A percentile compares a stretch with the other conserved stretches of the same genome.
These are phyloP conservation scores for Leptosphaerulina australis DNA, from an alignment of 2,329 filamentous ascomycete species.

Conservation along the genomic window DNA sequence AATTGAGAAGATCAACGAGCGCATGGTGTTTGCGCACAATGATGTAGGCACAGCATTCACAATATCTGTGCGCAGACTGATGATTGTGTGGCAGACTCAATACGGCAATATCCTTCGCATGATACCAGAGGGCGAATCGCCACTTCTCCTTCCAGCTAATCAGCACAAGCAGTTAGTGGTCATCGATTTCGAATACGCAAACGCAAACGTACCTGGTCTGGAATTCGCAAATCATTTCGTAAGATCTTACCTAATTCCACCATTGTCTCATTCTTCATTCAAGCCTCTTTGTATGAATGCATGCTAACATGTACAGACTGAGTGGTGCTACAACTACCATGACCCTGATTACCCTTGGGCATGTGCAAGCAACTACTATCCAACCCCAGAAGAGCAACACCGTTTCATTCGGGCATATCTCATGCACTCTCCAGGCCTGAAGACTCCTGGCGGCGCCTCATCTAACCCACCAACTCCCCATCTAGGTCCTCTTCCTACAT, in stretches of 20 bases:
- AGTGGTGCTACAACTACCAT: conserved; percentile 99
- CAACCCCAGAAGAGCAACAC: conserved; percentile 77
- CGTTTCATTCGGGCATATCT: conserved; percentile 88
- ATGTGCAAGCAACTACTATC: conserved; percentile 74
- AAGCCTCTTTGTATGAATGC: background rate
- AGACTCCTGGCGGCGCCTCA: conserved; percentile 60
- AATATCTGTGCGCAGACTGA: conserved; percentile 11
- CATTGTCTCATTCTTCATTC: background rate
- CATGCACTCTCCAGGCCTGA: conserved; percentile 74
- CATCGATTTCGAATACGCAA: conserved; percentile 98
- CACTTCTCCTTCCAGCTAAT: conserved; percentile 85
- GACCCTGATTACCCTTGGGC: conserved; percentile 67
- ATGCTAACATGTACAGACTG: conserved; percentile 58
- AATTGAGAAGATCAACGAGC: conserved; percentile 68
- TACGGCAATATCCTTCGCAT: conserved; percentile 94
- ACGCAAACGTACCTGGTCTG: conserved; percentile 80
- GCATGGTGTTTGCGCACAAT: conserved; percentile 94
- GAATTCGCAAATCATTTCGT: conserved; percentile 98
- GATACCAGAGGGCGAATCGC: conserved; percentile 74
- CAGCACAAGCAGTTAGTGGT: conserved; percentile 95
- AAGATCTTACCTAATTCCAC: conserved; percentile 39
- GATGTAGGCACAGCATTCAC: conserved; percentile 72
- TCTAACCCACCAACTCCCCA: conserved; percentile 50
- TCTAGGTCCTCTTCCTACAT: conserved; percentile 37
- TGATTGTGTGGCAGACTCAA: conserved; percentile 72